phyloP scores from a whole-genome alignment of 331 rosid species.

The Saraca asoca region DNA sequence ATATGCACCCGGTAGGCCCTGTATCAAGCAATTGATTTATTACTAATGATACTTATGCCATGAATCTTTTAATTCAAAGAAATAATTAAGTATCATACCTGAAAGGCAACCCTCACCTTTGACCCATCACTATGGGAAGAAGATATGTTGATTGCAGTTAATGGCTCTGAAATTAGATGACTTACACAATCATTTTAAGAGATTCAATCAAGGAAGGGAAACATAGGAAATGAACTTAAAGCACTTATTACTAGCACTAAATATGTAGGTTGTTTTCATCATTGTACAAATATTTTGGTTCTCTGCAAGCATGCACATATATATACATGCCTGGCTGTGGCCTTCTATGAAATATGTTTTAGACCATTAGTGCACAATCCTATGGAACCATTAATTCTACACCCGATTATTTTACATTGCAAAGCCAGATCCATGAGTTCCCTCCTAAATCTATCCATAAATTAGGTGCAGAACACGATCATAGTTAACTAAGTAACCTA shows the following conservation, averaged over 20 bases:
- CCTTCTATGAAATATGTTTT: constrained; percentile 11
- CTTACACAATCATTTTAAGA: constrained; percentile 27
- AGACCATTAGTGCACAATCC: constrained; percentile 6
- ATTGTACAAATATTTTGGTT: not conserved
- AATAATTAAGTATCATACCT: constrained; percentile 54
- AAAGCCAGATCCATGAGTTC: not conserved
- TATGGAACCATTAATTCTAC: not conserved
- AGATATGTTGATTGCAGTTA: constrained; percentile 51
- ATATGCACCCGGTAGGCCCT: constrained; percentile 90
- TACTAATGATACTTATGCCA: constrained; percentile 31
- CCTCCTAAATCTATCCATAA: constrained; percentile 1
- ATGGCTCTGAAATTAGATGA: constrained; percentile 64
- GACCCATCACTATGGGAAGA: constrained; percentile 55
- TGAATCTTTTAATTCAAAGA: constrained; percentile 20
- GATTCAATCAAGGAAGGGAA: constrained; percentile 8
- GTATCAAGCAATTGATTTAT: constrained; percentile 30
- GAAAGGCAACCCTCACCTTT: constrained; percentile 82
- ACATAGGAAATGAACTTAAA: constrained; percentile 7
- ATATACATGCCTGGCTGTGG: not conserved
- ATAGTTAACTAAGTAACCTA: not conserved
- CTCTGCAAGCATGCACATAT: not conserved
- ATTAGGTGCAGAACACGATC: not conserved
- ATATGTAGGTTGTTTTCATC: constrained; percentile 5
- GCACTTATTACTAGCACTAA: constrained; percentile 5
- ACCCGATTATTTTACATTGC: not conserved